Conservation (phyloP, 345 rosid species). For the Melaleuca quinquenervia region DNA sequence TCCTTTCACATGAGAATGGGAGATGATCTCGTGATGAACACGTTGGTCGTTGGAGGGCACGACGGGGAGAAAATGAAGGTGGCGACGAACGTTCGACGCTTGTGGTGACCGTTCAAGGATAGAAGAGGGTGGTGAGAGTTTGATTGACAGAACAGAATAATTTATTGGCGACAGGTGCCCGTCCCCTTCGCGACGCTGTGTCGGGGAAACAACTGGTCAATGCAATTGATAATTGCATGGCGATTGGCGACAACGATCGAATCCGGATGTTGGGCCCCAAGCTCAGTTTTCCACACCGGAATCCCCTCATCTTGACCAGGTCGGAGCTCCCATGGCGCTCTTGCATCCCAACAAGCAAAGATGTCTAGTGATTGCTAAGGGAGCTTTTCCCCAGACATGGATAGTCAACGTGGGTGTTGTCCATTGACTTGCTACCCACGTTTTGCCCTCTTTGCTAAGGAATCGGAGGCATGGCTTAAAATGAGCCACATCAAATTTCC, state of each 20-base stretch:
- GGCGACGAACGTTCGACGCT: neutral
- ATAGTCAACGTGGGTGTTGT: too few species aligned
- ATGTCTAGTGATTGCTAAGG: neutral
- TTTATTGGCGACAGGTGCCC: neutral
- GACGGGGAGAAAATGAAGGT: neutral
- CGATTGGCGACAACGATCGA: neutral
- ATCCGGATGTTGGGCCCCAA: neutral
- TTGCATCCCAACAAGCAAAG: neutral
- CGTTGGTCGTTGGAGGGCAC: neutral
- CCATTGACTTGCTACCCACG: neutral
- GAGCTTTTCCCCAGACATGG: too few species aligned
- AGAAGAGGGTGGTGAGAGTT: neutral
- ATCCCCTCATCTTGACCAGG: neutral
- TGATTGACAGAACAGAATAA: neutral
- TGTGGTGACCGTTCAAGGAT: neutral
- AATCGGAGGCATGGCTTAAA: too few species aligned
- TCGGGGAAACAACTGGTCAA: neutral
- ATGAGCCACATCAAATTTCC: too few species aligned
- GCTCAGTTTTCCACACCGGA: neutral
- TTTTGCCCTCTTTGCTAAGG: accelerated
- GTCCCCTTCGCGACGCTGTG: neutral
- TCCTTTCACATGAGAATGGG: neutral
- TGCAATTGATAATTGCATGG: too few species aligned
- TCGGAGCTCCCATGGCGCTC: neutral
- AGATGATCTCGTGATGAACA: neutral